Percentiles rank a stretch among this genome's conserved stretches.
Evolutionary conservation across 495 filamentous ascomycete species (phyloP).

Genomic region (Xylona heveae): DNA sequence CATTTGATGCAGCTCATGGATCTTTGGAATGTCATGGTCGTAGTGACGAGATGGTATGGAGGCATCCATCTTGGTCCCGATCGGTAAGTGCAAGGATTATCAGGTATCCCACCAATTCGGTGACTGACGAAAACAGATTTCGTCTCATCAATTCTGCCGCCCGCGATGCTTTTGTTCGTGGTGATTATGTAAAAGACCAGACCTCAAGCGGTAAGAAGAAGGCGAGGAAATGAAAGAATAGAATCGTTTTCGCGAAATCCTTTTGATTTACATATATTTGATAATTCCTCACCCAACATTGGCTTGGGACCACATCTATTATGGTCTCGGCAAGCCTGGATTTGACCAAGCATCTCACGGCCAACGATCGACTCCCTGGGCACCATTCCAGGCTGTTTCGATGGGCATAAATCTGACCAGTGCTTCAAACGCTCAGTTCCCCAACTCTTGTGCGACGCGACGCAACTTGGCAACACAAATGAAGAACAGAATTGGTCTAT

Average conservation of each 20-base stretch:
- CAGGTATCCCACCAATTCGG: background rate
- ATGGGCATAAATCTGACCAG: too few species aligned
- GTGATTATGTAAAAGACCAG: slow-evolving; percentile 38
- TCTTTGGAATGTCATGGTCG: slow-evolving; percentile 75
- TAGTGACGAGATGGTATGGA: slow-evolving; percentile 94
- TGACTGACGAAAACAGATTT: slow-evolving; percentile 24
- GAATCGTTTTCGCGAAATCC: slow-evolving; percentile 1
- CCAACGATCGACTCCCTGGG: too few species aligned
- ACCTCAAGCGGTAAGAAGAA: slow-evolving; percentile 26
- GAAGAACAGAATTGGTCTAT: too few species aligned
- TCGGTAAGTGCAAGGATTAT: slow-evolving; percentile 17
- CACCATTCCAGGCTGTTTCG: too few species aligned
- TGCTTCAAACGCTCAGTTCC: too few species aligned
- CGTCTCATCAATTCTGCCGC: slow-evolving; percentile 71
- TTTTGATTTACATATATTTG: too few species aligned
- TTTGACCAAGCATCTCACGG: too few species aligned
- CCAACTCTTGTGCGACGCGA: too few species aligned
- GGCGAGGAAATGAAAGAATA: slow-evolving; percentile 27
- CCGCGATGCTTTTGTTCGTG: slow-evolving; percentile 64
- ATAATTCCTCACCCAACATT: too few species aligned
- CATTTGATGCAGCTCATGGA: slow-evolving; percentile 91
- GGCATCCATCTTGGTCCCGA: slow-evolving; percentile 73
- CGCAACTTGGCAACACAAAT: too few species aligned
- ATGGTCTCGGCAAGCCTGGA: too few species aligned
- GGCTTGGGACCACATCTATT: too few species aligned